Evolutionary conservation across 31 red algal species (phyloP).

Genomic region (Asparagopsis taxiformis): DNA sequence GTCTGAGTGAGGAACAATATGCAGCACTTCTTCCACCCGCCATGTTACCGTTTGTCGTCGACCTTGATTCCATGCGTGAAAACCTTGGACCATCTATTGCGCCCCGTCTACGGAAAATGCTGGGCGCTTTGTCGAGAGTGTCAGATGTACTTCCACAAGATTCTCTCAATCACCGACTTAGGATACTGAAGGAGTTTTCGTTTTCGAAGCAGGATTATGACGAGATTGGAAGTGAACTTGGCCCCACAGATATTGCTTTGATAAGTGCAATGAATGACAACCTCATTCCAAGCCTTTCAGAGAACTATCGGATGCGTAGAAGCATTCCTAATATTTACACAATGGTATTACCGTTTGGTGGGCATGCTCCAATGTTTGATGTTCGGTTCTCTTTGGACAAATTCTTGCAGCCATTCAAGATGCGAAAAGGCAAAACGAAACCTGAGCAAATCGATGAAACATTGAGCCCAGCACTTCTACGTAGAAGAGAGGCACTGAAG

Average conservation of each 20-base stretch:
- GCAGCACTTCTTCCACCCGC: constrained; percentile 39
- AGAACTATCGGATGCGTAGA: constrained; percentile 47
- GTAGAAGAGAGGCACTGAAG: constrained; percentile 39
- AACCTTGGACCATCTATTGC: constrained; percentile 38
- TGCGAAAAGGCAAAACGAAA: background rate
- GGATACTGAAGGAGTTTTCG: constrained; percentile 49
- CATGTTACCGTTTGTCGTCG: constrained; percentile 62
- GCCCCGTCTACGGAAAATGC: constrained; percentile 37
- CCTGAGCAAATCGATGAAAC: background rate
- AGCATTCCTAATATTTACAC: constrained; percentile 49
- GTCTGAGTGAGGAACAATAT: constrained; percentile 54
- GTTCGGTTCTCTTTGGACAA: constrained; percentile 39
- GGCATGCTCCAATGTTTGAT: constrained; percentile 65
- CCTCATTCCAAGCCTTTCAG: constrained; percentile 77
- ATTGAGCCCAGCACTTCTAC: constrained; percentile 12
- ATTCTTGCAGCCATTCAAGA: constrained; percentile 43
- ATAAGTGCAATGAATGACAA: constrained; percentile 78
- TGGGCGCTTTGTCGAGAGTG: constrained; percentile 7
- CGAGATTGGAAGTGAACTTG: constrained; percentile 17
- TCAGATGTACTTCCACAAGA: constrained; percentile 72
- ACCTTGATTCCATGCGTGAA: constrained; percentile 29
- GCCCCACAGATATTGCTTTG: constrained; percentile 36
- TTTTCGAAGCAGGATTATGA: constrained; percentile 27
- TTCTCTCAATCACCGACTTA: constrained; percentile 49
- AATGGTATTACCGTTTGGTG: constrained; percentile 61